Evolutionary conservation across 768 basidiomycete species (phyloP).

Genomic region (Daedalea quercina): DNA sequence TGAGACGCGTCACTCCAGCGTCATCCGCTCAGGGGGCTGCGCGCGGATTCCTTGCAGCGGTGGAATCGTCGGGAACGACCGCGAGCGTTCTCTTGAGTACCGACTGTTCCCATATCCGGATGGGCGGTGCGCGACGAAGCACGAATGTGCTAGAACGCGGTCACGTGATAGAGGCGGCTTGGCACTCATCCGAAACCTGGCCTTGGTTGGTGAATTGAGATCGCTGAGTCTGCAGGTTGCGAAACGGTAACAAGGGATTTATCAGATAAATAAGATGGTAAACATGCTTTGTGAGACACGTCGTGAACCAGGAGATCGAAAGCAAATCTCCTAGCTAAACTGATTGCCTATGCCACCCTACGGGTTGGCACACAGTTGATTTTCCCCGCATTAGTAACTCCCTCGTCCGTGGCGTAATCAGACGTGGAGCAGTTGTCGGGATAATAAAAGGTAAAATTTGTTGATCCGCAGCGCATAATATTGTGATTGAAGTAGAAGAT

Average conservation of each 20-base stretch:
- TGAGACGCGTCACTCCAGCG: slow-evolving; percentile 1
- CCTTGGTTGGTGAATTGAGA: not conserved
- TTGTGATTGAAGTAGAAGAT: no score
- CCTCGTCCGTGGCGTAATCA: slow-evolving; percentile 8
- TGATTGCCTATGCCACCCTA: slow-evolving; percentile 6
- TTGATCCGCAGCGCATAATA: no score
- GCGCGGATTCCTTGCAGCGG: slow-evolving; percentile 6
- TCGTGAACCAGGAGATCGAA: slow-evolving; percentile 10
- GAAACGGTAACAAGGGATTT: not conserved
- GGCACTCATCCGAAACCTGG: no score
- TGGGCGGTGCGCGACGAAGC: slow-evolving; percentile 7
- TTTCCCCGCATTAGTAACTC: slow-evolving; percentile 23
- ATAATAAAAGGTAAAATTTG: not conserved
- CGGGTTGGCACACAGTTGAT: slow-evolving; percentile 1
- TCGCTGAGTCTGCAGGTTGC: not conserved
- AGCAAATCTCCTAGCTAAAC: slow-evolving; percentile 7
- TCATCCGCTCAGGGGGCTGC: not conserved
- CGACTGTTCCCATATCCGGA: slow-evolving; percentile 1
- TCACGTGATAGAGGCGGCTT: slow-evolving; percentile 10
- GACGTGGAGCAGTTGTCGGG: slow-evolving; percentile 22
- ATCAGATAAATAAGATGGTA: no score
- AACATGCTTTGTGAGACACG: slow-evolving; percentile 15
- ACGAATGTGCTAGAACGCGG: not conserved
- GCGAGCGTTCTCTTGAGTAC: not conserved
- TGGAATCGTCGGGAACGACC: not conserved